A percentile compares a stretch with the other conserved stretches of the same genome.
phyloP scores from a whole-genome alignment of 345 rosid species.

The Arabidopsis thaliana region TAIR10.1 NC_003076.8:9886501-9887000 shows the following conservation, averaged over 20 bases:
- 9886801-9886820: slow-evolving; percentile 18
- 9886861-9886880: slow-evolving; percentile 14
- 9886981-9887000: no score
- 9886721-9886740: slow-evolving; percentile 39
- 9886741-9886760: slow-evolving; percentile 27
- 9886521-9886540: background rate
- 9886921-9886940: background rate
- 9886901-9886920: slow-evolving; percentile 21
- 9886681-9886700: slow-evolving; percentile 29
- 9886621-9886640: slow-evolving; percentile 39
- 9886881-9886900: slow-evolving; percentile 8
- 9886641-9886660: slow-evolving; percentile 25
- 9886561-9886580: slow-evolving; percentile 20
- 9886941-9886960: no score
- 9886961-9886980: no score
- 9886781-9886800: slow-evolving; percentile 19
- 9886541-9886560: slow-evolving; percentile 27
- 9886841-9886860: background rate
- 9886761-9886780: slow-evolving; percentile 21
- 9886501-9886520: slow-evolving; percentile 3
- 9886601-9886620: slow-evolving; percentile 22
- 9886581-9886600: background rate
- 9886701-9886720: slow-evolving; percentile 8
- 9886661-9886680: slow-evolving; percentile 41
- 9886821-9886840: slow-evolving; percentile 6